phyloP scores from a whole-genome alignment of 2,329 filamentous ascomycete genomes.

The Alternaria solani region DNA sequence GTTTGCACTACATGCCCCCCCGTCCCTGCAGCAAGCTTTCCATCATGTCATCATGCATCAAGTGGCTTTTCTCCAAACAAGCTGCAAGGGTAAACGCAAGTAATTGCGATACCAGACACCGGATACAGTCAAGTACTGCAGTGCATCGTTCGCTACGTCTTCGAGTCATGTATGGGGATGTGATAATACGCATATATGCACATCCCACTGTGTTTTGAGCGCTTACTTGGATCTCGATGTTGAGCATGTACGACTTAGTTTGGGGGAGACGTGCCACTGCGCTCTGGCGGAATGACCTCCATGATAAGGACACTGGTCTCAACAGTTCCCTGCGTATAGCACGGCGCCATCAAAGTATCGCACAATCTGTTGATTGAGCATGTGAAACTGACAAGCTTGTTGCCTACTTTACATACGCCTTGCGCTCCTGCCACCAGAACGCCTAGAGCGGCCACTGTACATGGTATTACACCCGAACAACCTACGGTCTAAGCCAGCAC shows the following conservation, averaged over 20 bases:
- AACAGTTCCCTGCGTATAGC: neutral
- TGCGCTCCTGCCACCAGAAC: neutral
- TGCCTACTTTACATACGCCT: neutral
- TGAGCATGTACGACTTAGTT: neutral
- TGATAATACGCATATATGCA: neutral
- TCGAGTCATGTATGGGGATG: neutral
- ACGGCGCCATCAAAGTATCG: neutral
- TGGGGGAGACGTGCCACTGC: neutral
- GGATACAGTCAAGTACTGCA: neutral
- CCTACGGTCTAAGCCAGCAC: neutral
- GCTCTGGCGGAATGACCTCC: neutral
- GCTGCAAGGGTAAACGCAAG: constrained; percentile 9
- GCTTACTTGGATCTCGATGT: constrained; percentile 1
- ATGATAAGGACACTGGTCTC: neutral
- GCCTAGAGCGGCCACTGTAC: constrained; percentile 1
- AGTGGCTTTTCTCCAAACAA: constrained; percentile 3
- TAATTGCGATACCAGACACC: neutral
- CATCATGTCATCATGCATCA: constrained; percentile 15
- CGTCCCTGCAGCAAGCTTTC: constrained; percentile 10
- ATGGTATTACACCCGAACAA: constrained; percentile 6
- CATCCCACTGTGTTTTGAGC: neutral
- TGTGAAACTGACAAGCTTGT: neutral
- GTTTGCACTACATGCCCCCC: constrained; percentile 3
- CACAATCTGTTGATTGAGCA: neutral
- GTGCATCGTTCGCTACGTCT: neutral